Evolutionary conservation across 2,329 filamentous ascomycete genomes (phyloP).

Genomic region (Phialophora macrospora): DNA sequence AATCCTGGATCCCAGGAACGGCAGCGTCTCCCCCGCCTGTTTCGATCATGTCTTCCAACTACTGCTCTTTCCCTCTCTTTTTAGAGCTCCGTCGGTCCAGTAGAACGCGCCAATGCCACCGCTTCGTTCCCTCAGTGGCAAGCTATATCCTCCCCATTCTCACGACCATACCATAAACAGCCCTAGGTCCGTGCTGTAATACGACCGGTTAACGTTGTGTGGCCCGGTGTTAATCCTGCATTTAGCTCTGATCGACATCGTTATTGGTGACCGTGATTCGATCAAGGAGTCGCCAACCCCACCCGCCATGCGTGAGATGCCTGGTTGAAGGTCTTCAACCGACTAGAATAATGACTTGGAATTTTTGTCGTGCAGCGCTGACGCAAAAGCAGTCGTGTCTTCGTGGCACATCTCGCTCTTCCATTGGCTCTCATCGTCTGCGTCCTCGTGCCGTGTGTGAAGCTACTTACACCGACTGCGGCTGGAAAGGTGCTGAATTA

Average conservation of each 20-base stretch:
- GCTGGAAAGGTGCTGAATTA: conserved; percentile 9
- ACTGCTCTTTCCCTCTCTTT: conserved; percentile 1
- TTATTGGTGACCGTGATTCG: conserved; percentile 12
- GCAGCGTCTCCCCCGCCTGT: neutral
- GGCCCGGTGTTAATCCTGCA: conserved; percentile 33
- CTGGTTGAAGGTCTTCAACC: conserved; percentile 3
- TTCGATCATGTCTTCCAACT: neutral
- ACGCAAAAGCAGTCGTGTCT: conserved; percentile 18
- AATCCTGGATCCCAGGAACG: conserved; percentile 17
- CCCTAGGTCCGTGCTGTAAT: conserved; percentile 29
- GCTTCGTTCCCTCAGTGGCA: conserved; percentile 28
- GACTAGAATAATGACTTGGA: conserved; percentile 10
- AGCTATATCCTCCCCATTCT: conserved; percentile 10
- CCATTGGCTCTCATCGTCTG: conserved; percentile 7
- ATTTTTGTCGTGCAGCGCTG: conserved; percentile 19
- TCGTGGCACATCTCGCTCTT: neutral
- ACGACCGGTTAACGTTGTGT: conserved; percentile 29
- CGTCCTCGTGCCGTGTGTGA: conserved; percentile 1
- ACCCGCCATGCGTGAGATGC: conserved; percentile 3
- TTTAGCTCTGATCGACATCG: conserved; percentile 28
- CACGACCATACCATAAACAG: conserved; percentile 22
- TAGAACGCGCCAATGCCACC: conserved; percentile 16
- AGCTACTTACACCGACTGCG: conserved; percentile 22
- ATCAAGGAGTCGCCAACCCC: conserved; percentile 5
- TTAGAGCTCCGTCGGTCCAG: conserved; percentile 1